phyloP scores from a whole-genome alignment of 306 rosid genomes.

The Cucumis hystrix region DNA sequence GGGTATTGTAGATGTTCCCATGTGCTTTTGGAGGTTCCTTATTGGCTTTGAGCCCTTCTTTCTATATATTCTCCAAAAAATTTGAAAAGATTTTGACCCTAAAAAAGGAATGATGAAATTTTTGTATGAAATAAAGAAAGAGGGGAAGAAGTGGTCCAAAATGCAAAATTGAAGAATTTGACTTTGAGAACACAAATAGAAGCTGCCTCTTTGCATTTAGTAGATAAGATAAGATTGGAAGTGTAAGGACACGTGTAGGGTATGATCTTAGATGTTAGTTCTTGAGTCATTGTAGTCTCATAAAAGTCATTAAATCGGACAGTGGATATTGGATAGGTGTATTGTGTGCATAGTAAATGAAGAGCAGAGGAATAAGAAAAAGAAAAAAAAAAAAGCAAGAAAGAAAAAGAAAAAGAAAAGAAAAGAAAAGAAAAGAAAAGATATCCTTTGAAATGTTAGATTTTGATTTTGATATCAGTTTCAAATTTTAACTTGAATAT shows the following conservation, averaged over 20 bases:
- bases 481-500: no score
- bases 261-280: background rate
- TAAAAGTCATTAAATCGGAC: conserved; percentile 1
- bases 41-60: background rate
- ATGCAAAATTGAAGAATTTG: background rate
- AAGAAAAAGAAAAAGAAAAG: no score
- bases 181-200: background rate
- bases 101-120: background rate
- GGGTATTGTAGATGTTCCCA: conserved; percentile 6
- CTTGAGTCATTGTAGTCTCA: background rate
- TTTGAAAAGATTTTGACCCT: background rate
- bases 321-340: background rate
- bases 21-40: background rate
- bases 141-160: background rate
- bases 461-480: no score
- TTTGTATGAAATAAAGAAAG: background rate
- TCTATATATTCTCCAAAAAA: background rate
- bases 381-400: no score
- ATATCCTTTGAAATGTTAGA: no score
- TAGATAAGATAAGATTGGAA: background rate
- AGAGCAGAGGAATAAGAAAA: background rate
- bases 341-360: background rate
- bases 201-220: background rate
- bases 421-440: background rate
- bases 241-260: conserved; percentile 1